A percentile compares a stretch with the other conserved stretches of the same genome.
Conservation (phyloP, 176 grass and related monocot genomes). For the Luzula sylvatica region DNA sequence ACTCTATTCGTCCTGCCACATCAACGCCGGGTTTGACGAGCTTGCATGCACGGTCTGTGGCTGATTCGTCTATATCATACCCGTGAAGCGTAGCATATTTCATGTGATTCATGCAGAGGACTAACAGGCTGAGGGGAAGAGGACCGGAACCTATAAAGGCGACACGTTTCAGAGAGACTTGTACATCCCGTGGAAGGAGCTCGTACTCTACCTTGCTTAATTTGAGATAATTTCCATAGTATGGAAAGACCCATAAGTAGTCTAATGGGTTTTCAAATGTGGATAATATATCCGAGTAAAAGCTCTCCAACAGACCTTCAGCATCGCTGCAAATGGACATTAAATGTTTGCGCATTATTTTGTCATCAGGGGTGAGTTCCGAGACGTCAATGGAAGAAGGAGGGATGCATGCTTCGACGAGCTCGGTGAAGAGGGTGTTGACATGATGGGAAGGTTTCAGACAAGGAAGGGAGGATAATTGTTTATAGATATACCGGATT, state of each 20-base stretch:
- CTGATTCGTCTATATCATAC: slow-evolving; percentile 23
- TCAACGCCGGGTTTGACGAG: slow-evolving; percentile 40
- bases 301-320: slow-evolving; percentile 59
- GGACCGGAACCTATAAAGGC: slow-evolving; percentile 20
- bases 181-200: slow-evolving; percentile 39
- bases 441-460: slow-evolving; percentile 61
- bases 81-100: slow-evolving; percentile 13
- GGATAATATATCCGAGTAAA: slow-evolving; percentile 76
- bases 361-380: slow-evolving; percentile 26
- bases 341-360: slow-evolving; percentile 52
- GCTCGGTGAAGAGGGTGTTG: slow-evolving; percentile 65
- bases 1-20: slow-evolving; percentile 38
- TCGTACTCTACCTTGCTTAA: slow-evolving; percentile 60
- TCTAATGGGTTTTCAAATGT: slow-evolving; percentile 55
- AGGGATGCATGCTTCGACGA: slow-evolving; percentile 64
- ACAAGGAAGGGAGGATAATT: slow-evolving; percentile 38
- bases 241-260: slow-evolving; percentile 55
- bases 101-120: slow-evolving; percentile 19
- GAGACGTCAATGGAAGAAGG: slow-evolving; percentile 39
- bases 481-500: slow-evolving; percentile 33
- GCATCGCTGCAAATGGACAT: slow-evolving; percentile 50
- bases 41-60: slow-evolving; percentile 39
- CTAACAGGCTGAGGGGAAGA: slow-evolving; percentile 17
- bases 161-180: not conserved
- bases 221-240: slow-evolving; percentile 72